Evolutionary conservation across 352 stramenopile species (phyloP), one percentile per base, ranked within the genome.

Genomic region (Phytophthora rubi): DNA sequence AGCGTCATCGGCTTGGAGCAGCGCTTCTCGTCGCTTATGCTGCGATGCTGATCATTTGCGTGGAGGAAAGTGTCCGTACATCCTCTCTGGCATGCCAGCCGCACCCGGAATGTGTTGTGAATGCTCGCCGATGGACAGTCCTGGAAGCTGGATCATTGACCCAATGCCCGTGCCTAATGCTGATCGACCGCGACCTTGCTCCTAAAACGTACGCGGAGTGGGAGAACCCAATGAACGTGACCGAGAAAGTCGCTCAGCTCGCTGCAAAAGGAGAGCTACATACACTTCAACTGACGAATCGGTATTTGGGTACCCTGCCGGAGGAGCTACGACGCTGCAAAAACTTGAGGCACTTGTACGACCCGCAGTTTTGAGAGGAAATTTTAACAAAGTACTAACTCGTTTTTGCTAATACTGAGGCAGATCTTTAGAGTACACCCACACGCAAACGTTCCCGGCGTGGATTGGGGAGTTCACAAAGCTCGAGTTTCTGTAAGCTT

Each of bases 401-500:
- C 28, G 28, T 30, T 30, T 30, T 30, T 5, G 28, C 28, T 30
- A 5, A 30, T 30, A 5, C 28, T 30, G 28, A 30, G 28, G 28
- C 28, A 85, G 75, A 26, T 73, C 77, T 2, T 51, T 82, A 15
- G 45, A 53, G 45, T 53, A 53, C 28, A 70, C 62, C 1, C 62
- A 70, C 35, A 70, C 32, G 1, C 62, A 70, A n/a, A 59, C 47
- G 28, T 59, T 70, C 7, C 62, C 55, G 0, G 7, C 4, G 0
- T 70, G 62, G 62, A 39, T 70, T 1, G 53, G 60, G 9, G 55
- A 77, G 4, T 59, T 83, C 26, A 61, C 53, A 0, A 52, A 72
- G 2, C 64, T 82, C 9, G 62, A 83, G 39, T 77, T 59, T 56
- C n/a, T 86, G 75, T 81, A 63, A 30, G 45, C 35, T 30, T 30